phyloP scores from a whole-genome alignment of 345 rosid genomes.

The Raphanus sativus region DNA sequence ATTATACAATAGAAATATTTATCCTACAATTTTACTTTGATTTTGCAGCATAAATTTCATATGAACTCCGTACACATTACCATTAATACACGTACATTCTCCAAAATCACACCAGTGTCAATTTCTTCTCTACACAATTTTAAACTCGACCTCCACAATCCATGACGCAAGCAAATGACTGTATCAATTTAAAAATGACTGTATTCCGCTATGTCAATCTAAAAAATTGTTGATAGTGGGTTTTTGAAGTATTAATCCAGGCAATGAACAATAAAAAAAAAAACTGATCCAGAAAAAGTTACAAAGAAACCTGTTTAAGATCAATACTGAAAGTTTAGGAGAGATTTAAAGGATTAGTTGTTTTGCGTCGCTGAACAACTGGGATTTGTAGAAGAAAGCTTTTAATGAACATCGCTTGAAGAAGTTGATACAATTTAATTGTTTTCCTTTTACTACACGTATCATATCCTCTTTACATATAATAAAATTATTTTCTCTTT shows the following conservation, averaged over 20 bases:
- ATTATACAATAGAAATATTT: no score
- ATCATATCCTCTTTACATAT: no score
- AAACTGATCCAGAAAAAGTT: not conserved
- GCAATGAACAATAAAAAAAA: not conserved
- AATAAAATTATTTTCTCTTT: no score
- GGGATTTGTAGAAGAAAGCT: not conserved
- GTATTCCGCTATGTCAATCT: not conserved
- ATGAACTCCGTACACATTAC: no score
- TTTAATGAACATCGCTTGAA: not conserved
- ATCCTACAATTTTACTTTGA: no score
- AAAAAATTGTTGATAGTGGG: not conserved
- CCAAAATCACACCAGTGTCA: no score
- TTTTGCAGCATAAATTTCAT: no score
- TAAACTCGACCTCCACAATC: not conserved
- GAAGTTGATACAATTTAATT: no score
- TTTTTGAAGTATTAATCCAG: not conserved
- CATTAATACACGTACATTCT: no score
- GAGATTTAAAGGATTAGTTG: not conserved
- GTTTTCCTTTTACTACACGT: no score
- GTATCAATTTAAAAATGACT: no score
- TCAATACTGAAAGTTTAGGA: not conserved
- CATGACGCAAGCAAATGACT: not conserved
- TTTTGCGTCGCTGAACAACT: not conserved
- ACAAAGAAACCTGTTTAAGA: not conserved
- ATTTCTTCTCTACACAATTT: no score